Base-by-base conservation (phyloP, 805 yeast species). In the Pichia nakasei region DNA sequence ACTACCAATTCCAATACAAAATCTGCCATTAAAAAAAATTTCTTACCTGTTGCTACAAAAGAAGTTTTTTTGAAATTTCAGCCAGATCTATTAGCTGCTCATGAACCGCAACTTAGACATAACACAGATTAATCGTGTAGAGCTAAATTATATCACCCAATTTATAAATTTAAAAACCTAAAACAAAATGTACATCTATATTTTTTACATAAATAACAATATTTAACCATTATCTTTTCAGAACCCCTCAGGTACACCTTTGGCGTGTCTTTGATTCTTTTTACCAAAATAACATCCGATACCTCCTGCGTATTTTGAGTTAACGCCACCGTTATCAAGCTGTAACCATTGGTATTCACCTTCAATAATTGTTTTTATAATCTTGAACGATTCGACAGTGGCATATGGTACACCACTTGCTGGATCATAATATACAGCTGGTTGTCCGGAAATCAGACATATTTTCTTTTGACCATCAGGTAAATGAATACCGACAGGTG, bases 231-330 rank as follows among this genome's bases (percentile, higher is more conserved):
- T 31, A 27, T 17, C 17, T 19, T n/a, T 17, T 13, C 9, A 21
- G 61, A 88, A 88, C 8, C 94, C 94, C 42, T 81, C 83, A 2
- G 96, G 96, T 12, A 87, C 96, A 8, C 95, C 96, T 48, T 74
- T 74, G 0, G 96, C 96, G 51, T 80, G 87, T 41, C 72, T 66
- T 20, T 55, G 61, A 11, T 64, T 62, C 48, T 63, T 40, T 49
- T 62, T 48, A 53, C 69, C 59, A 51, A 72, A 41, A 58, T 68
- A 68, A 61, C 80, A 56, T 6, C 68, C 68, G 29, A 63, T 50
- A 38, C 67, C 67, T 38, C 64, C 63, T 39, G 54, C 56, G 44
- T 46, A 60, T 9, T 52, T 44, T 15, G 64, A 56, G 38, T 59
- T 56, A 9, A 58, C 68, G 2, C 73, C 79, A 39, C 76, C 76